Percentiles rank a stretch among this genome's conserved stretches.
These are phyloP conservation scores for Penicillium steckii DNA, from an alignment of 495 filamentous ascomycete genomes.

Conservation along the genomic window DNA sequence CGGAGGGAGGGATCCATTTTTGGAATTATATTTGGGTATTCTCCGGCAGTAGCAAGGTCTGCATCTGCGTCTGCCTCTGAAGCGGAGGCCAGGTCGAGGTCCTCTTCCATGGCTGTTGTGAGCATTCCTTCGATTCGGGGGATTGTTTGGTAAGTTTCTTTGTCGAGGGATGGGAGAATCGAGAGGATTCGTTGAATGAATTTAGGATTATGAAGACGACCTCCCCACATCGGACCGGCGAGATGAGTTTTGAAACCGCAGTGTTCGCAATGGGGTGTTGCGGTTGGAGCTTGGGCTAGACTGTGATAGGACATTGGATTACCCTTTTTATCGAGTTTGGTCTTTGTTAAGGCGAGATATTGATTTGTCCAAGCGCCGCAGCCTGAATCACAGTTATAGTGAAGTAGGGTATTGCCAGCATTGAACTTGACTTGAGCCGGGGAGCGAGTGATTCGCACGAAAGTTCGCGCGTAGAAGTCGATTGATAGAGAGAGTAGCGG, in stretches of 20 bases:
- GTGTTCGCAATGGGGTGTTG: slow-evolving; percentile 65
- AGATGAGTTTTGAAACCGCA: slow-evolving; percentile 86
- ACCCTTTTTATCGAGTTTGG: slow-evolving; percentile 65
- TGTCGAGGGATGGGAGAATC: slow-evolving; percentile 59
- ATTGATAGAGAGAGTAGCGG: slow-evolving; percentile 89
- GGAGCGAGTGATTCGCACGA: slow-evolving; percentile 76
- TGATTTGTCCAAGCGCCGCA: slow-evolving; percentile 88
- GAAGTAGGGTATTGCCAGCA: slow-evolving; percentile 85
- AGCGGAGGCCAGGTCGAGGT: slow-evolving; percentile 28
- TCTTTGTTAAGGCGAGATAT: slow-evolving; percentile 63
- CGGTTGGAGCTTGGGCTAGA: slow-evolving; percentile 65
- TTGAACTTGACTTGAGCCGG: slow-evolving; percentile 84
- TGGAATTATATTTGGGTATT: slow-evolving; percentile 34
- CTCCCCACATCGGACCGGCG: slow-evolving; percentile 91
- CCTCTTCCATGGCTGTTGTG: slow-evolving; percentile 79
- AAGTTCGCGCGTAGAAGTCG: slow-evolving; percentile 92
- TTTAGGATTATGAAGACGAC: slow-evolving; percentile 76
- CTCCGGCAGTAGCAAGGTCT: too few species aligned
- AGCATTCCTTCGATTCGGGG: slow-evolving; percentile 89
- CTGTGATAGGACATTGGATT: slow-evolving; percentile 70
- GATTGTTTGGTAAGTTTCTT: slow-evolving; percentile 70
- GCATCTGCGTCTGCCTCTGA: too few species aligned
- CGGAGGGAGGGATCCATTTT: slow-evolving; percentile 51
- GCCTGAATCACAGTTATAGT: slow-evolving; percentile 85
- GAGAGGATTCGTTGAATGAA: slow-evolving; percentile 78